Evolutionary conservation across 1,284 basidiomycete species (phyloP).

Genomic region (Ceratobasidium sp.): DNA sequence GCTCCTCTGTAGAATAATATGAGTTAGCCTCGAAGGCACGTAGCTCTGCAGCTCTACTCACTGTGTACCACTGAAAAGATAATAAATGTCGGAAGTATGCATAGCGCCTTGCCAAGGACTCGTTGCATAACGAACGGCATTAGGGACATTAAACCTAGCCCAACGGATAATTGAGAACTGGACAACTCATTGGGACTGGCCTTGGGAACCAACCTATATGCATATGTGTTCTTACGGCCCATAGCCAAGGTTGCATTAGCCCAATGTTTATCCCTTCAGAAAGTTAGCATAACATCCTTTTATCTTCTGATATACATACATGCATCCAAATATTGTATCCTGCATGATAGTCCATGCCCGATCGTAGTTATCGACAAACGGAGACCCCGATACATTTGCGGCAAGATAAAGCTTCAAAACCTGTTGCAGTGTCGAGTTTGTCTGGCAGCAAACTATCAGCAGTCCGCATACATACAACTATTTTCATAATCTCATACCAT

Average conservation of each 20-base stretch:
- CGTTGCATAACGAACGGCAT: constrained; percentile 51
- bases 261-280: constrained; percentile 53
- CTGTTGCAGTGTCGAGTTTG: constrained; percentile 51
- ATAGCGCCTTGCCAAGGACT: constrained; percentile 53
- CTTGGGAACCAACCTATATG: constrained; percentile 47
- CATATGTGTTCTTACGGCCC: constrained; percentile 50
- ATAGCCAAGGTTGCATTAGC: constrained; percentile 49
- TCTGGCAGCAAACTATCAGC: constrained; percentile 45
- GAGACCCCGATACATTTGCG: constrained; percentile 49
- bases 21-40: constrained; percentile 44
- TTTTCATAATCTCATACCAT: constrained; percentile 50
- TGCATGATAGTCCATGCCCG: constrained; percentile 54
- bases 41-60: background rate
- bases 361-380: constrained; percentile 54
- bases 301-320: constrained; percentile 48
- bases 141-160: constrained; percentile 54
- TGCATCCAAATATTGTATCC: constrained; percentile 56
- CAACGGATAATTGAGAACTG: background rate
- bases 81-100: constrained; percentile 57
- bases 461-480: background rate
- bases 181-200: background rate
- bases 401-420: constrained; percentile 53
- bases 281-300: background rate
- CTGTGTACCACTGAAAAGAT: constrained; percentile 53
- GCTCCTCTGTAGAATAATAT: constrained; percentile 51